These are phyloP conservation scores for Podila horticola DNA, from an alignment of 192 early-diverging fungal species.

Conservation along the genomic window DNA sequence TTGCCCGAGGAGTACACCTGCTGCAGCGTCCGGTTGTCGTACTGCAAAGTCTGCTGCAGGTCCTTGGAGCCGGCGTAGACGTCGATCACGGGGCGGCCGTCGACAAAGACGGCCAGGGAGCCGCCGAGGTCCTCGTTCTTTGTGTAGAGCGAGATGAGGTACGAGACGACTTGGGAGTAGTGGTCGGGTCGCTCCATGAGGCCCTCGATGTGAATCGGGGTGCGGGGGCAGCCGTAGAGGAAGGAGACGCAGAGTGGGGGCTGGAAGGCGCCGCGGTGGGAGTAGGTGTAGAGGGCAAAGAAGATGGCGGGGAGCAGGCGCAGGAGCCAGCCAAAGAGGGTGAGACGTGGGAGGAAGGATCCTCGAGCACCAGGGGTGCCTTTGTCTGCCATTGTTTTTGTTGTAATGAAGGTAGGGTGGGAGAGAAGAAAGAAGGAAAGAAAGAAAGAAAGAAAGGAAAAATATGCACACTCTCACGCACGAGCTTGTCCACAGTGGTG, in stretches of 20 bases:
- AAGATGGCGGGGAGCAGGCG: conserved; percentile 34
- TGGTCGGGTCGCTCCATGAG: conserved; percentile 35
- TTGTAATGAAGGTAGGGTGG: not conserved
- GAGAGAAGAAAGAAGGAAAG: not conserved
- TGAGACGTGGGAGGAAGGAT: conserved; percentile 16
- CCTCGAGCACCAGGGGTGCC: not conserved
- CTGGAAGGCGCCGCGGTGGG: conserved; percentile 24
- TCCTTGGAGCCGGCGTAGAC: conserved; percentile 71
- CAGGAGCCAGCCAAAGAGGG: conserved; percentile 22
- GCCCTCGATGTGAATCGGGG: conserved; percentile 9
- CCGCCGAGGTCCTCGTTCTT: conserved; percentile 58
- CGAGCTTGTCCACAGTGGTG: too few species aligned
- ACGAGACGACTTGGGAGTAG: conserved; percentile 35
- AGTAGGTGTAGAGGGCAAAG: conserved; percentile 18
- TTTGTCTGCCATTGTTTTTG: conserved; percentile 13
- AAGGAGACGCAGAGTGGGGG: conserved; percentile 13
- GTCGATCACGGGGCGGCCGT: conserved; percentile 68
- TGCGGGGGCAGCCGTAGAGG: conserved; percentile 12
- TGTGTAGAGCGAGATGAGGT: conserved; percentile 21
- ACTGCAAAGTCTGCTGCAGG: conserved; percentile 25
- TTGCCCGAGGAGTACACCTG: conserved; percentile 75
- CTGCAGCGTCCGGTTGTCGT: conserved; percentile 68
- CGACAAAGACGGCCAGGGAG: conserved; percentile 56
- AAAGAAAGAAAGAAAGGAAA: too few species aligned
- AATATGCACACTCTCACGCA: too few species aligned